Evolutionary conservation across 345 rosid species (phyloP).

Genomic region (Cardamine occulta): DNA sequence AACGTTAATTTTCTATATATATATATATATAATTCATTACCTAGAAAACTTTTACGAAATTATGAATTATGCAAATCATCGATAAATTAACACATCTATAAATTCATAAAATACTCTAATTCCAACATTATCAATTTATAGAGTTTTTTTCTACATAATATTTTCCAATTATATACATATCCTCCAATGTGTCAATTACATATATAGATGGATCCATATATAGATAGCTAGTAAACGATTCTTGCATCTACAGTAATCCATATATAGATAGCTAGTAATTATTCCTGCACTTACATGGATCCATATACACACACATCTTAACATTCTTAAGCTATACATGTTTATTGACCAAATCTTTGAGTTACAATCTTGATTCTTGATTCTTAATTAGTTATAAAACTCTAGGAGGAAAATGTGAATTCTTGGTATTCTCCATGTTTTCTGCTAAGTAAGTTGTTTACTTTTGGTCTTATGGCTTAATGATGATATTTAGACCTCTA

Average conservation of each 20-base stretch:
- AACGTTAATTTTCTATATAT: too few relatives aligned
- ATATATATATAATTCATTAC: too few relatives aligned
- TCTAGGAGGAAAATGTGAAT: not conserved
- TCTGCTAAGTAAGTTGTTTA: not conserved
- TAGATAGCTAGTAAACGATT: not conserved
- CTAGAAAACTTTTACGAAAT: too few relatives aligned
- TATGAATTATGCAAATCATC: too few relatives aligned
- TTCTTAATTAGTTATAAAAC: not conserved
- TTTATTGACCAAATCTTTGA: constrained; percentile 10
- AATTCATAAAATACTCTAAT: too few relatives aligned
- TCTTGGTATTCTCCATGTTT: not conserved
- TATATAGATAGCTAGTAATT: too few relatives aligned
- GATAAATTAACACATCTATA: too few relatives aligned
- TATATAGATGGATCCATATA: constrained; percentile 20
- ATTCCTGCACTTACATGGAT: not conserved
- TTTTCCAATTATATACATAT: not conserved
- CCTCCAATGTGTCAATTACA: not conserved
- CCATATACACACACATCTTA: not conserved
- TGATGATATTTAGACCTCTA: not conserved
- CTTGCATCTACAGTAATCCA: too few relatives aligned
- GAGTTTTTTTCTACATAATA: not conserved
- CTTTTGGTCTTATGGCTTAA: not conserved
- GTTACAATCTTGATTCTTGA: constrained; percentile 1
- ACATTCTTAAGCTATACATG: not conserved
- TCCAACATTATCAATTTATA: too few relatives aligned